Base-by-base conservation (phyloP, 1,284 basidiomycete species). In the Pseudozyma sp. region DNA sequence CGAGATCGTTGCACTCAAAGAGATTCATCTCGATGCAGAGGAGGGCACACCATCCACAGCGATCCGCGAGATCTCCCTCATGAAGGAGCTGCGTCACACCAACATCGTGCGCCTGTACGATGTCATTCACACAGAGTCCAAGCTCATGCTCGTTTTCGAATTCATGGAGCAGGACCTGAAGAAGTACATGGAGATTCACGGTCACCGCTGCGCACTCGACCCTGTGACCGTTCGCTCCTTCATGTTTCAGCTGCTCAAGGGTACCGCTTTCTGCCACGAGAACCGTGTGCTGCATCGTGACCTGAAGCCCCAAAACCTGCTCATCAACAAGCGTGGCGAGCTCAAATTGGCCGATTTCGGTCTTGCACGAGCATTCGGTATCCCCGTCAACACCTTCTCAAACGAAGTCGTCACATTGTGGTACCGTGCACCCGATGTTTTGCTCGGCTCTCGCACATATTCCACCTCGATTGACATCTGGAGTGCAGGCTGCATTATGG, bases 401-500 rank as follows among this genome's bases (percentile, higher is more conserved):
- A 85, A 85, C 69, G 83, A 85, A 56, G 83, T 85, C 42, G 97
- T 99, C 35, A 99, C 97, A 6, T 88, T 99, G 13, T 99, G 97
- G 97, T 99, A 99, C 86, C 93, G 97, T 60, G 96, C 97, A 0
- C 97, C 97, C 1, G 97, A 99, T 84, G 97, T 99, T 47, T 89
- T 99, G 16, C 90, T 99, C 70, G 97, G 97, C 55, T 97, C 94
- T 43, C 90, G 97, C 59, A 98, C 96, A 57, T 99, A 99, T 86
- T 95, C 92, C 85, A 99, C 97, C 3, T 96, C 93, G 19, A 98
- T 99, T 84, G 97, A 99, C 86, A 94, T 99, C 70, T 99, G 97
- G 97, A 96, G 93, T 7, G 97, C 95, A 62, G 97, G 97, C 8
- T 99, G 97, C 85, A 99, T 99, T 84, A 97, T 99, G 86, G 96